Evolutionary conservation across 1,284 basidiomycete species (phyloP).

Genomic region (Somion occarium): DNA sequence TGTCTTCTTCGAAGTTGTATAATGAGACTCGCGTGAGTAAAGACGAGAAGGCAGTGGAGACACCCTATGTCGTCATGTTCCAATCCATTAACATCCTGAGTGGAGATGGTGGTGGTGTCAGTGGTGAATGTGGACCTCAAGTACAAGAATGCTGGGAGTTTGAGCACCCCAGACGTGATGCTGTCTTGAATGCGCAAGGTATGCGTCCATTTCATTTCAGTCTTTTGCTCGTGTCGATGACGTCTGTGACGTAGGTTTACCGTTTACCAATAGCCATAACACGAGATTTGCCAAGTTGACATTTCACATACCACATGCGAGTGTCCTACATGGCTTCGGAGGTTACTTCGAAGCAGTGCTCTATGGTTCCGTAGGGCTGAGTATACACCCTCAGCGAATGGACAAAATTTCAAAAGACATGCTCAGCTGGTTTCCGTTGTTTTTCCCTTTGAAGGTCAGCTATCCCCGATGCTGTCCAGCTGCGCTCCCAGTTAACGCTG

Average conservation of each 20-base stretch:
- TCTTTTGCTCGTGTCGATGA: not conserved
- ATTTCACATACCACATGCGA: conserved; percentile 94
- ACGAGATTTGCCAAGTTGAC: conserved; percentile 73
- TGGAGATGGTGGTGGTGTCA: conserved; percentile 57
- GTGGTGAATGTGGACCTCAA: conserved; percentile 69
- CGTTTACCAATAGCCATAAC: conserved; percentile 87
- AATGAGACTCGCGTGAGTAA: conserved; percentile 69
- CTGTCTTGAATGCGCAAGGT: conserved; percentile 73
- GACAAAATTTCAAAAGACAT: conserved; percentile 86
- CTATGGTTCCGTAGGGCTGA: conserved; percentile 85
- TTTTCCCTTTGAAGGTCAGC: conserved; percentile 85
- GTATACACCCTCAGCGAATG: conserved; percentile 90
- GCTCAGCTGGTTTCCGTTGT: conserved; percentile 99
- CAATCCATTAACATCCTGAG: conserved; percentile 87
- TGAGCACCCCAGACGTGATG: conserved; percentile 84
- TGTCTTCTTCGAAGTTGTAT: conserved; percentile 90
- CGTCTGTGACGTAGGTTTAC: conserved; percentile 51
- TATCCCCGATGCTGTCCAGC: not conserved
- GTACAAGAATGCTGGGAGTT: conserved; percentile 98
- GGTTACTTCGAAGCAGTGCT: conserved; percentile 97
- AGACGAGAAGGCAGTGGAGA: conserved; percentile 72
- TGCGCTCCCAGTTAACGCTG: not conserved
- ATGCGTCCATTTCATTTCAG: conserved; percentile 14
- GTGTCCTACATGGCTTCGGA: conserved; percentile 93
- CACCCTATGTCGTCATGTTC: conserved; percentile 98